These are phyloP conservation scores for Ustilago xerochloae DNA, from an alignment of 1,284 basidiomycete species.

Conservation along the genomic window DNA sequence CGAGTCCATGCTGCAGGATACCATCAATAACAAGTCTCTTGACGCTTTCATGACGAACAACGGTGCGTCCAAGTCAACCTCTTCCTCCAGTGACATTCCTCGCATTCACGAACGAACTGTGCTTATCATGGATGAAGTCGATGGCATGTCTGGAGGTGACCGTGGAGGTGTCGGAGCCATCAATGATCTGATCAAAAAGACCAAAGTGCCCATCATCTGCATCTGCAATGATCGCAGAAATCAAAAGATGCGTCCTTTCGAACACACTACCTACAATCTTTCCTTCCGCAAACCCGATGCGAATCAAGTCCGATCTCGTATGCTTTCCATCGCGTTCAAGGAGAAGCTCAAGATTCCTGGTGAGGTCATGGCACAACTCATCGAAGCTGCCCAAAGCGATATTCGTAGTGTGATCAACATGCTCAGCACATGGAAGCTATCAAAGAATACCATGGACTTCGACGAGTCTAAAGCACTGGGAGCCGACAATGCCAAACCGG, in stretches of 20 bases:
- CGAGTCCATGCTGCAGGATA: constrained; percentile 74
- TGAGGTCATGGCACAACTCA: constrained; percentile 91
- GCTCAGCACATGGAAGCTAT: constrained; percentile 88
- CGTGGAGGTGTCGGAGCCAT: constrained; percentile 94
- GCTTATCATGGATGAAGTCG: constrained; percentile 99
- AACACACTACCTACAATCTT: constrained; percentile 79
- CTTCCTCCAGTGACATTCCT: constrained; percentile 14
- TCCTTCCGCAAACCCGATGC: constrained; percentile 67
- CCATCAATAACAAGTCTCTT: constrained; percentile 76
- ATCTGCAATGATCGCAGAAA: constrained; percentile 91
- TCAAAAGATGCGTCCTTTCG: constrained; percentile 90
- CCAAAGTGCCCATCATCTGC: constrained; percentile 95
- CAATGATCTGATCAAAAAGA: constrained; percentile 91
- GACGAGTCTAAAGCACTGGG: constrained; percentile 83
- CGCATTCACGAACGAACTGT: constrained; percentile 83
- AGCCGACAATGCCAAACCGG: constrained; percentile 84
- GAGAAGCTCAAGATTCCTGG: constrained; percentile 85
- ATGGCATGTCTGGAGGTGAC: constrained; percentile 98
- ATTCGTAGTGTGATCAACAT: constrained; percentile 97
- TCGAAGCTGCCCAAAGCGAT: constrained; percentile 88
- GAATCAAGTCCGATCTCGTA: constrained; percentile 66
- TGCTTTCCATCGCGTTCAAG: constrained; percentile 79
- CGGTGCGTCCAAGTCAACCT: not conserved
- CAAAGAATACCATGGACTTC: constrained; percentile 58
- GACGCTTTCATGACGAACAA: not conserved